These are phyloP conservation scores for Chrysophaeum taylorii DNA, from an alignment of 352 stramenopile genomes.

Conservation along the genomic window DNA sequence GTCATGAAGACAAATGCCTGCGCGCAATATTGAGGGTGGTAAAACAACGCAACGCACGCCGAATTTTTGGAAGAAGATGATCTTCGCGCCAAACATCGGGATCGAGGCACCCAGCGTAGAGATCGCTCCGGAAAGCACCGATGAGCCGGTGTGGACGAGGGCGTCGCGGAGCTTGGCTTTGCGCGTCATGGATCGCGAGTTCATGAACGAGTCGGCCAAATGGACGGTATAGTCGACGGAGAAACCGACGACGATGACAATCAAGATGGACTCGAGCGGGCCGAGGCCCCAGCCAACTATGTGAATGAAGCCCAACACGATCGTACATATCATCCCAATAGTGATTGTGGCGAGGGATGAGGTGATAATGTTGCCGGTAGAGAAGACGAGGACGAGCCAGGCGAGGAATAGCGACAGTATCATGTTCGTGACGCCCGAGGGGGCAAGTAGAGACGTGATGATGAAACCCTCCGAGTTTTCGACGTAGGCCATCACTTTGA, in stretches of 20 bases:
- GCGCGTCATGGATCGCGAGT: background rate
- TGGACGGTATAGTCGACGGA: constrained; percentile 40
- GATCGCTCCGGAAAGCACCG: constrained; percentile 31
- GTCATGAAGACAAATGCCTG: constrained; percentile 38
- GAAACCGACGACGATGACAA: constrained; percentile 38
- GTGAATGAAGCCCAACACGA: constrained; percentile 32
- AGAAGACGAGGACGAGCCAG: constrained; percentile 31
- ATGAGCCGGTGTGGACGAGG: constrained; percentile 21
- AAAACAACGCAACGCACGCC: too few relatives aligned
- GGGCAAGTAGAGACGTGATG: constrained; percentile 18
- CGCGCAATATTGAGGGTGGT: too few relatives aligned
- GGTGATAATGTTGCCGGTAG: constrained; percentile 30
- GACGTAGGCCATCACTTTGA: constrained; percentile 17
- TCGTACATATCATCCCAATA: constrained; percentile 31
- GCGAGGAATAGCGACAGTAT: constrained; percentile 27
- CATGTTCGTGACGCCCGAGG: constrained; percentile 23
- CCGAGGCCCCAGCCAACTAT: constrained; percentile 36
- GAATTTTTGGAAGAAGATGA: constrained; percentile 35
- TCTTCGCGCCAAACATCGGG: constrained; percentile 30
- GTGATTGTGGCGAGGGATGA: constrained; percentile 29
- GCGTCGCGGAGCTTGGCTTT: background rate
- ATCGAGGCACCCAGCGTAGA: constrained; percentile 30
- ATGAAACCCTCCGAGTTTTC: constrained; percentile 1
- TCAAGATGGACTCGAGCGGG: constrained; percentile 30
- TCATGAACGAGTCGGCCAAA: constrained; percentile 25